phyloP scores from a whole-genome alignment of 1,139 yeast species.

The Wickerhamiella pararugosa region DNA sequence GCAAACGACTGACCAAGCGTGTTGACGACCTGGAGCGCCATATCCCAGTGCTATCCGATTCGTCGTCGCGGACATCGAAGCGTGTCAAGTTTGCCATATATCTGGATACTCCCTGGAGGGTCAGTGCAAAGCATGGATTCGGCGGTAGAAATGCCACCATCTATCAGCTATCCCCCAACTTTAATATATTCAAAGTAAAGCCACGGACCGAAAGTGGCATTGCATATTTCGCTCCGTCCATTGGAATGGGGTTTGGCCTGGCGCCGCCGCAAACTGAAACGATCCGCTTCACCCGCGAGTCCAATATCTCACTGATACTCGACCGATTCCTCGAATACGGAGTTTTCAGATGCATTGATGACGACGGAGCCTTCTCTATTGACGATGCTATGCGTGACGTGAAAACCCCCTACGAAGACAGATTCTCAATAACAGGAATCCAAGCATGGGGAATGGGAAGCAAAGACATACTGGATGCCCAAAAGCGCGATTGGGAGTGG shows the following conservation, averaged over 20 bases:
- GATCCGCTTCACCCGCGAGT: conserved; percentile 20
- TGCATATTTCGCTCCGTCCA: conserved; percentile 26
- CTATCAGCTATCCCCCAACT: conserved; percentile 50
- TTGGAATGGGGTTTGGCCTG: conserved; percentile 62
- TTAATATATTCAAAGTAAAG: conserved; percentile 37
- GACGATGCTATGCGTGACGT: not conserved
- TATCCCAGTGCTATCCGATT: conserved; percentile 10
- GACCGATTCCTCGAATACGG: conserved; percentile 73
- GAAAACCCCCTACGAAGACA: conserved; percentile 42
- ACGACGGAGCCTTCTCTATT: conserved; percentile 29
- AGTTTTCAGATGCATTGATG: conserved; percentile 56
- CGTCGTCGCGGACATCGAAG: conserved; percentile 3
- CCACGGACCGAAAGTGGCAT: conserved; percentile 15
- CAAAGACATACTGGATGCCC: conserved; percentile 59
- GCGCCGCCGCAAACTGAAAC: conserved; percentile 19
- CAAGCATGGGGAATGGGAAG: conserved; percentile 92
- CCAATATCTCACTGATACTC: conserved; percentile 64
- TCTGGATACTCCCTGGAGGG: conserved; percentile 59
- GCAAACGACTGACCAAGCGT: conserved; percentile 26
- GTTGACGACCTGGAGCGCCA: conserved; percentile 11
- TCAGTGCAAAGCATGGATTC: conserved; percentile 56
- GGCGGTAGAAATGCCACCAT: conserved; percentile 44
- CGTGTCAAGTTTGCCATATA: conserved; percentile 33
- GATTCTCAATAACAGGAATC: conserved; percentile 55
- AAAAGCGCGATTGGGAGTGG: conserved; percentile 75